Evolutionary conservation across 345 rosid genomes (phyloP).

Genomic region (Populus ilicifolia): DNA sequence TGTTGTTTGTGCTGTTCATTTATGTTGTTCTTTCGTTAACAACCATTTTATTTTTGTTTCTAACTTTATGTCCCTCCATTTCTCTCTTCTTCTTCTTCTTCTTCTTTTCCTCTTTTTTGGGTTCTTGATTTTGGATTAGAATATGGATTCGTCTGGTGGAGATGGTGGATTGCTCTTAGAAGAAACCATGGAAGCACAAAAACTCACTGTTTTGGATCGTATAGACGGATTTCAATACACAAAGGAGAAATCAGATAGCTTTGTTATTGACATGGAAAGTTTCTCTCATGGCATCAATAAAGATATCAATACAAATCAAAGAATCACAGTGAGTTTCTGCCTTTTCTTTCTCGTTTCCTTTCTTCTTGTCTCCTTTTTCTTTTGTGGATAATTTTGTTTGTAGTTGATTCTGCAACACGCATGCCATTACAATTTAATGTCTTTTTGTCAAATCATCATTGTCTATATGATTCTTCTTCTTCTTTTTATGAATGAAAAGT

Average conservation of each 20-base stretch:
- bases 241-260: conserved; percentile 49
- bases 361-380: not conserved
- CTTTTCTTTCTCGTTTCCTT: not conserved
- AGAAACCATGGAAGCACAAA: conserved; percentile 26
- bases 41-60: not conserved
- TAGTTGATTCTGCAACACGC: conserved; percentile 23
- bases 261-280: conserved; percentile 67
- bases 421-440: not conserved
- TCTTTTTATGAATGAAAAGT: conserved; percentile 20
- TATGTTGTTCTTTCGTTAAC: not conserved
- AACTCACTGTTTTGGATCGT: conserved; percentile 41
- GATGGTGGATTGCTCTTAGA: conserved; percentile 5
- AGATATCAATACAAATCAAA: conserved; percentile 45
- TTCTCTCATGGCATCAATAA: conserved; percentile 39
- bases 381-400: not conserved
- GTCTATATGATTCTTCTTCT: not conserved
- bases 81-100: not conserved
- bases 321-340: conserved; percentile 42
- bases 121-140: conserved; percentile 10
- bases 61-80: not conserved
- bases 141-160: not conserved
- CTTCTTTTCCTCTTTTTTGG: not conserved
- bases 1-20: not conserved
- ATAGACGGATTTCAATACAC: conserved; percentile 44
- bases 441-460: not conserved